Evolutionary conservation across 441 rosid species (phyloP).

Genomic region (Melastoma candidum): DNA sequence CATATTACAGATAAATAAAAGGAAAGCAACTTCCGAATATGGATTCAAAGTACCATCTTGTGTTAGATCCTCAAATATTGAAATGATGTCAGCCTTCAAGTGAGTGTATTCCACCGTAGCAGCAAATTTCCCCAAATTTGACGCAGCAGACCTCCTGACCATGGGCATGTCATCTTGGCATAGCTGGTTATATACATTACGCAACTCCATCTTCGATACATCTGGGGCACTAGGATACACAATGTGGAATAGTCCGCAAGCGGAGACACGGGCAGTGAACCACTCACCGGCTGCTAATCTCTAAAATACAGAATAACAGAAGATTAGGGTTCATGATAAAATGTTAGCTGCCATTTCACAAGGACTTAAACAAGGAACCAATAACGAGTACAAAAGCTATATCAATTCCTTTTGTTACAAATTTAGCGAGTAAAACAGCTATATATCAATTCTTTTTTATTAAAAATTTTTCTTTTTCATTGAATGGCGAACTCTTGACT

Average conservation of each 20-base stretch:
- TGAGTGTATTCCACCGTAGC: conserved; percentile 70
- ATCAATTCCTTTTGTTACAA: too few species aligned
- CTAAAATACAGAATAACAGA: conserved; percentile 21
- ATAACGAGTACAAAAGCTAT: too few species aligned
- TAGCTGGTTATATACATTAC: conserved; percentile 55
- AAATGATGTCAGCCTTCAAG: conserved; percentile 73
- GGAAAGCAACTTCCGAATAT: not conserved
- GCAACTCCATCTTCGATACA: conserved; percentile 56
- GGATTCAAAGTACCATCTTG: conserved; percentile 58
- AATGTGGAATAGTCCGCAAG: conserved; percentile 83
- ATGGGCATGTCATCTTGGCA: conserved; percentile 99
- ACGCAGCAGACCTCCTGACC: conserved; percentile 95
- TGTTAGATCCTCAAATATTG: conserved; percentile 77
- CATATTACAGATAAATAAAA: not conserved
- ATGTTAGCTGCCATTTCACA: too few species aligned
- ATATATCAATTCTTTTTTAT: too few species aligned
- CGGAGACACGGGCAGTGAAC: conserved; percentile 94
- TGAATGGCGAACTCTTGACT: too few species aligned
- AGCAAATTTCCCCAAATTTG: conserved; percentile 91
- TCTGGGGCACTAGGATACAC: conserved; percentile 81
- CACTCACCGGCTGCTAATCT: conserved; percentile 88
- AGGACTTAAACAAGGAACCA: too few species aligned
- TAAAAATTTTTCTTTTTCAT: too few species aligned
- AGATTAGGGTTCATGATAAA: not conserved
- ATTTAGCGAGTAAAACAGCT: too few species aligned